Evolutionary conservation across 1,284 basidiomycete species (phyloP), one percentile per base, ranked within the genome.

Genomic region (Erythrobasidium hasegawianum): DNA sequence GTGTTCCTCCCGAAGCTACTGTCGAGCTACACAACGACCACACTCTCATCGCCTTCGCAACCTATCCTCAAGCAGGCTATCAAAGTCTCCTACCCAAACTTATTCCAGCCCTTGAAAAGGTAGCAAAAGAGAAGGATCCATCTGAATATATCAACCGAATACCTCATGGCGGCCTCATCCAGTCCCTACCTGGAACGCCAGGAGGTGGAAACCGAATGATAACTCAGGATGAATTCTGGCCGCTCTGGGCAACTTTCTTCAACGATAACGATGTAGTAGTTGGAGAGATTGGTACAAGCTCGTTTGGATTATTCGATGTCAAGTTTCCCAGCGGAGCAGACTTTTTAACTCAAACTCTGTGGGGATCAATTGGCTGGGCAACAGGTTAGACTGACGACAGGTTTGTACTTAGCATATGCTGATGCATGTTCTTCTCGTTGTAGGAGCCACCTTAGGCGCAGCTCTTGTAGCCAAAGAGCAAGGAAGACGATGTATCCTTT

Each of bases 351-450:
- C 92, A 94, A 78, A 71, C 91, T 43, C 78, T 93, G 2, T 93
- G 88, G 86, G 89, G 89, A 40, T 86, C 85, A 59, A 95, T 94
- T 71, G 91, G 91, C 0, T 94, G 87, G 86, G 85, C 87, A n/a
- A 85, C 89, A 50, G 91, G 89, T 76, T 4, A 33, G 33, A n/a
- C n/a, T n/a, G n/a, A n/a, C n/a, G n/a, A n/a, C n/a, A n/a, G n/a
- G n/a, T n/a, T 4, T n/a, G n/a, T n/a, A n/a, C n/a, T n/a, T n/a
- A n/a, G n/a, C n/a, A n/a, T n/a, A n/a, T n/a, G n/a, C n/a, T n/a
- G n/a, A n/a, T n/a, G n/a, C n/a, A n/a, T n/a, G n/a, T n/a, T n/a
- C n/a, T n/a, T n/a, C n/a, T n/a, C n/a, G n/a, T 83, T 47, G 79
- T 85, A 0, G 33, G 33, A 4, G 78, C 77, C 5, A 62, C 73